Base-by-base conservation (phyloP, 1,284 basidiomycete species). In the Paramarasmius palmivorus region DNA sequence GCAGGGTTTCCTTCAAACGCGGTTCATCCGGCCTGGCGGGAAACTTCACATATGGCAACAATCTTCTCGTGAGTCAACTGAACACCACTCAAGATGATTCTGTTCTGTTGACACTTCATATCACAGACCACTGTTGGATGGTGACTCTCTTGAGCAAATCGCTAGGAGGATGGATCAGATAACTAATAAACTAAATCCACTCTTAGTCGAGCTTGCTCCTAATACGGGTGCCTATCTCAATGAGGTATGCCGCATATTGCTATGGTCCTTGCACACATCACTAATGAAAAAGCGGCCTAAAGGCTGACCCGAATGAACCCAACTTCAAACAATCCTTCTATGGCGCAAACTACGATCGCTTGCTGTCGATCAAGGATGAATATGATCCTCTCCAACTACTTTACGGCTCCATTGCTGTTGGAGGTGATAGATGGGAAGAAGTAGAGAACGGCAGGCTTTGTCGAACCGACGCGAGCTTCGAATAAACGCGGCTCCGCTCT, bases 361-460 rank as follows among this genome's bases (percentile, higher is more conserved):
- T 65, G 1, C 41, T 64, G 1, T n/a, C 41, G 5, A 61, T 65
- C 25, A 65, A 65, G 37, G 57, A 63, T 20, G 59, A 55, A 22
- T 64, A 53, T 32, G 64, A 65, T 52, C 64, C 63, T 5, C 56
- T 57, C 12, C 60, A 65, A 17, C 10, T 63, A 4, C 36, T 65
- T 15, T 63, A 62, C 46, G 64, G 57, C n/a, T 46, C 54, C 14
- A 63, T 54, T 2, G 51, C 59, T 20, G 63, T 65, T 7, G 63
- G 63, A 15, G 59, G 63, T 4, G 63, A 65, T 39, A 47, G 61
- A 10, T 65, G 62, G 63, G 49, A 42, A 2, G 59, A 57, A 25
- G 48, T 14, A 4, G 50, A 52, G 4, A 58, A 57, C 17, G 63
- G 59, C 3, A 58, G 62, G 22, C 48, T 64, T 20, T 64, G 62